phyloP scores from a whole-genome alignment of 2,329 filamentous ascomycete species.

The Periglandula ipomoeae region DNA sequence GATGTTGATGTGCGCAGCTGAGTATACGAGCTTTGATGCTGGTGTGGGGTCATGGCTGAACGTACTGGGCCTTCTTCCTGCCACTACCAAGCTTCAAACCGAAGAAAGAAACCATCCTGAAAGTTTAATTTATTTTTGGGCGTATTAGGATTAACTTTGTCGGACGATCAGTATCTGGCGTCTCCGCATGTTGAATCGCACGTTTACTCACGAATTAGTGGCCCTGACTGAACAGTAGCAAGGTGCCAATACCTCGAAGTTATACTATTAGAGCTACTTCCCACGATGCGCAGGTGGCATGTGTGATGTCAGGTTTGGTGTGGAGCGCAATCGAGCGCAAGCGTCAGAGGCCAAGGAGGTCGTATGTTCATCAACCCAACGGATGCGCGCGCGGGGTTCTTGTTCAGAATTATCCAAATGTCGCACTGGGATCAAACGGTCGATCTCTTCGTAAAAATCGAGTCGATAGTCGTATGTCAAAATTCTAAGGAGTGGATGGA shows the following conservation, averaged over 20 bases:
- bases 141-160: background rate
- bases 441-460: too few relatives aligned
- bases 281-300: background rate
- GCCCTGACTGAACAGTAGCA: background rate
- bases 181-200: background rate
- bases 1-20: background rate
- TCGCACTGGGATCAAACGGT: too few relatives aligned
- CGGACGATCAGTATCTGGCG: background rate
- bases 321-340: background rate
- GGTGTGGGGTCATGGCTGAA: slow-evolving; percentile 8
- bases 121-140: background rate
- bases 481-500: background rate
- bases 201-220: background rate
- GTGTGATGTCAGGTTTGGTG: background rate
- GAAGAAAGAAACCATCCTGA: slow-evolving; percentile 50
- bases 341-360: background rate
- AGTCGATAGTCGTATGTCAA: too few relatives aligned
- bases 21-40: background rate
- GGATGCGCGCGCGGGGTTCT: background rate
- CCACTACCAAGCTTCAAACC: slow-evolving; percentile 46
- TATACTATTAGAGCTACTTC: too few relatives aligned
- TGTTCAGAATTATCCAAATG: too few relatives aligned
- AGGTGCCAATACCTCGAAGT: background rate
- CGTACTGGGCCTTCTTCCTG: slow-evolving; percentile 46
- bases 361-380: background rate